These are phyloP conservation scores for Cryptococcus sp. DNA, from an alignment of 1,284 basidiomycete genomes.

Conservation along the genomic window DNA sequence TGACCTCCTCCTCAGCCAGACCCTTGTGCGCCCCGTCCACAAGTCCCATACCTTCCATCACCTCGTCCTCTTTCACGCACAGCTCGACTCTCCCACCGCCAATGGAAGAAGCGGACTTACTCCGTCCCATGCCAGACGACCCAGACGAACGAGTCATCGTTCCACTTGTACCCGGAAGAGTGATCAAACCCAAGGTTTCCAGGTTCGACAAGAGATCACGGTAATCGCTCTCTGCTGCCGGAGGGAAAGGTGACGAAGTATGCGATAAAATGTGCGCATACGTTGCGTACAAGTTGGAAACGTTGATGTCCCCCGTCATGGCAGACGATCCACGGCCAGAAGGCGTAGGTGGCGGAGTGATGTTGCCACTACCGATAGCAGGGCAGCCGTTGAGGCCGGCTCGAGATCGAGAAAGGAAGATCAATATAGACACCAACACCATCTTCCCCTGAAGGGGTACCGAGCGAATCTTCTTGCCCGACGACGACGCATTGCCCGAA, in stretches of 20 bases:
- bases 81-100: constrained; percentile 34
- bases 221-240: constrained; percentile 50
- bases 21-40: constrained; percentile 13
- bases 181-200: constrained; percentile 48
- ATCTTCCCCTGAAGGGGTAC: constrained; percentile 52
- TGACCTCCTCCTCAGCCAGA: constrained; percentile 41
- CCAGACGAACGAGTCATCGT: constrained; percentile 20
- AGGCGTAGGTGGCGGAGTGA: constrained; percentile 22
- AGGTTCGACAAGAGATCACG: constrained; percentile 51
- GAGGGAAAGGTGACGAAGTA: constrained; percentile 42
- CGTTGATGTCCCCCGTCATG: constrained; percentile 20
- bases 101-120: background rate
- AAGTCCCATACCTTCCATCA: constrained; percentile 38
- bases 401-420: constrained; percentile 36
- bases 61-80: constrained; percentile 43
- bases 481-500: constrained; percentile 19
- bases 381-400: constrained; percentile 42
- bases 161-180: constrained; percentile 15
- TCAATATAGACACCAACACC: constrained; percentile 47
- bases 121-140: constrained; percentile 5
- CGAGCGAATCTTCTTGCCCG: constrained; percentile 45
- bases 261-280: constrained; percentile 47
- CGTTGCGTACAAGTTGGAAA: constrained; percentile 44
- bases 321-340: constrained; percentile 11
- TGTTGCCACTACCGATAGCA: constrained; percentile 10